Conservation (phyloP, 2,329 filamentous ascomycete genomes). For the Pestalotiopsis fici region DNA sequence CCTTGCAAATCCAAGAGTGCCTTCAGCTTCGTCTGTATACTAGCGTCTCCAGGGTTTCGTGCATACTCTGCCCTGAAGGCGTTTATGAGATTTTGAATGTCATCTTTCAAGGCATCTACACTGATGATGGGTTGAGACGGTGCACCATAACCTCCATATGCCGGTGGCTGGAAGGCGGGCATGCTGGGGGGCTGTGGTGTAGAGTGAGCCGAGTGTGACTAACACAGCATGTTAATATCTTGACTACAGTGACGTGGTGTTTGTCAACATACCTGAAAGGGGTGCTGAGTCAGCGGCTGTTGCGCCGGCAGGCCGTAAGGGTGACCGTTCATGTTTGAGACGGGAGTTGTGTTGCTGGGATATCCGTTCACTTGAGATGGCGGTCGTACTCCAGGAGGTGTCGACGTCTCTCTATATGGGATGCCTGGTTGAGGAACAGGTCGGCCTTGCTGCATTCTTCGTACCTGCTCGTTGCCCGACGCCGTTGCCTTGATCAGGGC, state of each 20-base stretch:
- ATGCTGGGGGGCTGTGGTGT: constrained; percentile 39
- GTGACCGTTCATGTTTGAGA: constrained; percentile 33
- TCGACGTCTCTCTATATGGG: constrained; percentile 72
- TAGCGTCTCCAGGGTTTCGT: constrained; percentile 73
- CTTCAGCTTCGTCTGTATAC: constrained; percentile 77
- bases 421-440: constrained; percentile 52
- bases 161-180: constrained; percentile 43
- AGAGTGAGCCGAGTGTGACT: constrained; percentile 32
- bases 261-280: constrained; percentile 30
- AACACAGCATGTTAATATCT: constrained; percentile 14
- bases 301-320: constrained; percentile 24
- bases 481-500: constrained; percentile 81
- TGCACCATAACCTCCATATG: constrained; percentile 39
- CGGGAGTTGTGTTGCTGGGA: constrained; percentile 36
- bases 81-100: constrained; percentile 78
- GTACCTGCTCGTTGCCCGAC: constrained; percentile 55
- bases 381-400: constrained; percentile 60
- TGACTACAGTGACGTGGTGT: background rate
- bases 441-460: constrained; percentile 45
- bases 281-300: constrained; percentile 23
- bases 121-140: constrained; percentile 52
- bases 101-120: constrained; percentile 76
- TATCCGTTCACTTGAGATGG: constrained; percentile 33
- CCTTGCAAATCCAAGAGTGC: constrained; percentile 84
- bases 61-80: constrained; percentile 74